Evolutionary conservation across 139 green algal genomes (phyloP).

Genomic region (Asterochloris sp.): DNA sequence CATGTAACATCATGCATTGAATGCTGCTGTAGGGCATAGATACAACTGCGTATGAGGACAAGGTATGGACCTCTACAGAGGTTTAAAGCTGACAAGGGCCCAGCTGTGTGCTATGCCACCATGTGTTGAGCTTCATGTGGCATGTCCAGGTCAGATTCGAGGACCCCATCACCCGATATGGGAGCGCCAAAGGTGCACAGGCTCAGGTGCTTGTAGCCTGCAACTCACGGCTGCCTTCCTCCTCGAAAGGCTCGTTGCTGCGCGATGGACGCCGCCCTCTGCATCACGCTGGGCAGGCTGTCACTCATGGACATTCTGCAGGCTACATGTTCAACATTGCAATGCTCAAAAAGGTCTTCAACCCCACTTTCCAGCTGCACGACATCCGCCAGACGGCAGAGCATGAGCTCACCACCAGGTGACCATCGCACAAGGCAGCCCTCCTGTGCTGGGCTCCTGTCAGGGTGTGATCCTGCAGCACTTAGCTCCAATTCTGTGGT

Average conservation of each 20-base stretch:
- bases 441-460: no score
- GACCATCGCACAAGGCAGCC: no score
- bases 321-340: constrained; percentile 84
- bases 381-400: constrained; percentile 52
- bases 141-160: constrained; percentile 30
- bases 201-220: not conserved
- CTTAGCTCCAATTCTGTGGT: not conserved
- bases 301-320: constrained; percentile 11
- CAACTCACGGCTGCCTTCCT: not conserved
- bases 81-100: no score
- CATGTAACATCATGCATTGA: not conserved
- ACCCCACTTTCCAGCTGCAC: constrained; percentile 64
- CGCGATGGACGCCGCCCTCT: not conserved
- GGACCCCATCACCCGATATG: constrained; percentile 50
- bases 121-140: not conserved
- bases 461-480: no score
- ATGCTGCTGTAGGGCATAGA: no score
- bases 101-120: no score
- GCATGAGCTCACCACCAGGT: constrained; percentile 60
- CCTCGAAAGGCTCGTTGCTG: not conserved
- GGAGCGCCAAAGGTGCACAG: constrained; percentile 20
- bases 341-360: constrained; percentile 67
- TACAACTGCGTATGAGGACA: no score
- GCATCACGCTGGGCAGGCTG: no score
- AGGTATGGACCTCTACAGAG: no score